These are phyloP conservation scores for Sugiyamaella castrensis DNA, from an alignment of 1,139 yeast genomes.

Conservation along the genomic window DNA sequence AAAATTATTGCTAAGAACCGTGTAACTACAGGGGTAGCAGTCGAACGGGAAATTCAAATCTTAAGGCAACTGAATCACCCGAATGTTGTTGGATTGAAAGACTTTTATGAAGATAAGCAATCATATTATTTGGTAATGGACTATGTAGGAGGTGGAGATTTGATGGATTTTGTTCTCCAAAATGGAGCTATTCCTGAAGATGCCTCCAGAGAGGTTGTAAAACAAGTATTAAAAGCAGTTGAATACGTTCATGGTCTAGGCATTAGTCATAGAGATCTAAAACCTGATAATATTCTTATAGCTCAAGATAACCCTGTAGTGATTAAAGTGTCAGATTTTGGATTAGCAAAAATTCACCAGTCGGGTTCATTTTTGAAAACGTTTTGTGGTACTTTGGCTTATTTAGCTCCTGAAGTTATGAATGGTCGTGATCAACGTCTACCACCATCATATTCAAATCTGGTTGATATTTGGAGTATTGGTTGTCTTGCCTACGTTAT, in stretches of 20 bases:
- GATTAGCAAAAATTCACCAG: constrained; percentile 77
- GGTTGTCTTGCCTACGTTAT: constrained; percentile 91
- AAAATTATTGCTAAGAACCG: constrained; percentile 83
- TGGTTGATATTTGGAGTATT: constrained; percentile 95
- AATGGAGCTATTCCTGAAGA: constrained; percentile 90
- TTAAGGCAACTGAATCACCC: constrained; percentile 76
- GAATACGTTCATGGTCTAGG: constrained; percentile 84
- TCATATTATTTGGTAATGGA: constrained; percentile 91
- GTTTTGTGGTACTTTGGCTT: constrained; percentile 86
- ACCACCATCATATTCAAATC: constrained; percentile 56
- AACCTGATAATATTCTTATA: constrained; percentile 82
- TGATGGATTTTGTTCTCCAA: constrained; percentile 92
- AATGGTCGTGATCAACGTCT: constrained; percentile 51
- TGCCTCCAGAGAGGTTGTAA: constrained; percentile 79
- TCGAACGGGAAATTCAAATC: constrained; percentile 80
- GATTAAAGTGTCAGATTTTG: constrained; percentile 91
- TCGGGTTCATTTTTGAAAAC: constrained; percentile 79
- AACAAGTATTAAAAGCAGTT: constrained; percentile 80
- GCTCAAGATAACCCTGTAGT: constrained; percentile 88
- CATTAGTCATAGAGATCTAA: constrained; percentile 88
- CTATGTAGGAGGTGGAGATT: constrained; percentile 93
- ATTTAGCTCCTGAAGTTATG: constrained; percentile 92
- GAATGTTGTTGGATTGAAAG: constrained; percentile 75
- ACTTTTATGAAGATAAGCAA: constrained; percentile 78
- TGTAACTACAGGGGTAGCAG: constrained; percentile 79